Conservation (phyloP, 1,284 basidiomycete genomes). For the Phlebopus sp. region DNA sequence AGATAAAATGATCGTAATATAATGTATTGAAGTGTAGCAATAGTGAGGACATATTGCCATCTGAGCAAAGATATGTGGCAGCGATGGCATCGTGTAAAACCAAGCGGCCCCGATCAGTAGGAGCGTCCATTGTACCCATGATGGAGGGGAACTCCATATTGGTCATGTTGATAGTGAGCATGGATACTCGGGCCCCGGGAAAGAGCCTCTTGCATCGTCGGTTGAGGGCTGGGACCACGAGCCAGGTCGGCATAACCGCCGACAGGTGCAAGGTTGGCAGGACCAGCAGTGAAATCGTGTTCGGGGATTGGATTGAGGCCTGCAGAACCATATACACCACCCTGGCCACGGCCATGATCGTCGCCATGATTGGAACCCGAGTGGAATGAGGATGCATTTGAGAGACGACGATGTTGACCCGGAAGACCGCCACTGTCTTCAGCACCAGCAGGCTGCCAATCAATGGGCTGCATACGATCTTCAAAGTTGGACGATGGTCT, state of each 20-base stretch:
- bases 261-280: constrained; percentile 54
- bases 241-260: constrained; percentile 79
- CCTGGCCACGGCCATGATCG: constrained; percentile 33
- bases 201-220: constrained; percentile 59
- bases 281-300: constrained; percentile 80
- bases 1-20: constrained; percentile 8
- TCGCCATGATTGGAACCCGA: constrained; percentile 52
- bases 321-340: constrained; percentile 24
- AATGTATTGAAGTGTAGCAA: constrained; percentile 3
- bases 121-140: constrained; percentile 43
- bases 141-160: constrained; percentile 55
- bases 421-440: constrained; percentile 45
- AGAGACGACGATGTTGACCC: constrained; percentile 50
- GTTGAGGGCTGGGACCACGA: constrained; percentile 59
- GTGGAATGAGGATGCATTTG: constrained; percentile 67
- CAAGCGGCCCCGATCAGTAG: constrained; percentile 13
- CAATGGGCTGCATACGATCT: constrained; percentile 78
- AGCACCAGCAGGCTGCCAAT: constrained; percentile 70
- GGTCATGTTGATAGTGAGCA: constrained; percentile 44
- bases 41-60: neutral
- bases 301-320: constrained; percentile 51
- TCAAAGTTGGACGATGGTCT: constrained; percentile 77
- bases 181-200: constrained; percentile 43
- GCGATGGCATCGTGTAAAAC: neutral
- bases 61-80: neutral